These are phyloP conservation scores for Globisporangium apiculatum DNA, from an alignment of 352 stramenopile species.

Conservation along the genomic window DNA sequence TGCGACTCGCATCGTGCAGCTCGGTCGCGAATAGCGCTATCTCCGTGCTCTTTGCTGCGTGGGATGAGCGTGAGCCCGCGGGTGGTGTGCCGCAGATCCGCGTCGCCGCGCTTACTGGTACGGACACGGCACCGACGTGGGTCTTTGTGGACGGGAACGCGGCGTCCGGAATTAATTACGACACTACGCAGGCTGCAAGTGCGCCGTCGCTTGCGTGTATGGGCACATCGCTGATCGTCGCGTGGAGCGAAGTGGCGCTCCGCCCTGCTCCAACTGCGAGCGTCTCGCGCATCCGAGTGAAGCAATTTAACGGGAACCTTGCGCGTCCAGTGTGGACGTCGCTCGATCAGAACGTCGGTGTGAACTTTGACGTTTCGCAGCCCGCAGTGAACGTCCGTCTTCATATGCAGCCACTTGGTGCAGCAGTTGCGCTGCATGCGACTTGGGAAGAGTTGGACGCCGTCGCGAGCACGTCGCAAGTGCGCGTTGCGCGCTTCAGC, in stretches of 20 bases:
- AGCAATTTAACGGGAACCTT: slow-evolving; percentile 37
- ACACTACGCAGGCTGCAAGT: slow-evolving; percentile 19
- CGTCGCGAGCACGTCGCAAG: slow-evolving; percentile 21
- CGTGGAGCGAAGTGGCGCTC: slow-evolving; percentile 34
- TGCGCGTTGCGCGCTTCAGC: slow-evolving; percentile 30
- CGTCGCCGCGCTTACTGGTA: slow-evolving; percentile 37
- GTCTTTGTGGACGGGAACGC: slow-evolving; percentile 44
- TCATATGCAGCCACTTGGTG: slow-evolving; percentile 7
- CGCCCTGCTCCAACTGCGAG: slow-evolving; percentile 1
- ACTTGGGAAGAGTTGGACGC: slow-evolving; percentile 46
- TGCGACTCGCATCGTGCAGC: slow-evolving; percentile 32
- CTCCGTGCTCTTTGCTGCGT: slow-evolving; percentile 34
- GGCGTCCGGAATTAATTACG: slow-evolving; percentile 32
- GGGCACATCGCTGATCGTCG: slow-evolving; percentile 29
- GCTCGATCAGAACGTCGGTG: slow-evolving; percentile 21
- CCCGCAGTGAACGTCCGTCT: slow-evolving; percentile 39
- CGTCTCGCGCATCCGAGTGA: slow-evolving; percentile 19
- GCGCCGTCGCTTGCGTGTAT: slow-evolving; percentile 34
- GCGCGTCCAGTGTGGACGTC: slow-evolving; percentile 25
- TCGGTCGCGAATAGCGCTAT: slow-evolving; percentile 10
- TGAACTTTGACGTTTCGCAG: slow-evolving; percentile 42
- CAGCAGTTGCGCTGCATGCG: slow-evolving; percentile 19
- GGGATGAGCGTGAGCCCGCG: slow-evolving; percentile 36
- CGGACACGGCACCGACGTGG: slow-evolving; percentile 31
- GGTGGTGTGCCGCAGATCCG: slow-evolving; percentile 35